phyloP scores from a whole-genome alignment of 2,329 filamentous ascomycete genomes.

The Didymellaceae sp. region DNA sequence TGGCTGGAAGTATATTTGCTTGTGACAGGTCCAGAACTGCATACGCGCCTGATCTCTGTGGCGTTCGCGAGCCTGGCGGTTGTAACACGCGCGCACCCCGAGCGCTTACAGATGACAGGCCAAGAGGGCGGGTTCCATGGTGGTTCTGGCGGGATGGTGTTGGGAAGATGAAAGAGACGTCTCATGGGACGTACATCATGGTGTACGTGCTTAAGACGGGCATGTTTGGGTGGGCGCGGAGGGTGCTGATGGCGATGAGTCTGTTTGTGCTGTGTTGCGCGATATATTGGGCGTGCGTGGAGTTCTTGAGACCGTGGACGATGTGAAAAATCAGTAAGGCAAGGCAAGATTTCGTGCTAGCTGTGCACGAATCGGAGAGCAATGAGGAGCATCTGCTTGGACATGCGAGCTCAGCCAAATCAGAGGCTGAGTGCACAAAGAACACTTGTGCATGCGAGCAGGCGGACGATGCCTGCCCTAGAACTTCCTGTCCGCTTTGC shows the following conservation, averaged over 20 bases:
- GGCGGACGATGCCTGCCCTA: background rate
- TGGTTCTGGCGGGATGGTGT: constrained; percentile 35
- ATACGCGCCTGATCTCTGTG: no score
- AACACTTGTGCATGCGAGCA: background rate
- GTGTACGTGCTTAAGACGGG: constrained; percentile 26
- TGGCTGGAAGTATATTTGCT: no score
- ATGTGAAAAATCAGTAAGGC: constrained; percentile 5
- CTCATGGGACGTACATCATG: constrained; percentile 25
- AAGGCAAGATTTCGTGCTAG: constrained; percentile 10
- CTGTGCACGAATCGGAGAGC: no score
- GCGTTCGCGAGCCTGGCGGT: no score
- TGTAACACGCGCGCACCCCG: no score
- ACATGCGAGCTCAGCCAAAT: background rate
- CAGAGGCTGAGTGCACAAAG: background rate
- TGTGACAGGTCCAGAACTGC: no score
- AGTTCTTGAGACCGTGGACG: constrained; percentile 5
- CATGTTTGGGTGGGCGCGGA: constrained; percentile 31
- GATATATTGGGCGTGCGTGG: constrained; percentile 16
- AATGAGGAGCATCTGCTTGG: constrained; percentile 2
- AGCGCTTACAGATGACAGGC: no score
- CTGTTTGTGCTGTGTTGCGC: constrained; percentile 11
- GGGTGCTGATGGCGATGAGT: constrained; percentile 23
- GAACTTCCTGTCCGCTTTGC: background rate
- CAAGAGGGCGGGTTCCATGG: no score
- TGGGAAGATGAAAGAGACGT: constrained; percentile 23